Evolutionary conservation across 768 basidiomycete species (phyloP), one percentile per base, ranked within the genome.

Genomic region (Suillus alpinus): DNA sequence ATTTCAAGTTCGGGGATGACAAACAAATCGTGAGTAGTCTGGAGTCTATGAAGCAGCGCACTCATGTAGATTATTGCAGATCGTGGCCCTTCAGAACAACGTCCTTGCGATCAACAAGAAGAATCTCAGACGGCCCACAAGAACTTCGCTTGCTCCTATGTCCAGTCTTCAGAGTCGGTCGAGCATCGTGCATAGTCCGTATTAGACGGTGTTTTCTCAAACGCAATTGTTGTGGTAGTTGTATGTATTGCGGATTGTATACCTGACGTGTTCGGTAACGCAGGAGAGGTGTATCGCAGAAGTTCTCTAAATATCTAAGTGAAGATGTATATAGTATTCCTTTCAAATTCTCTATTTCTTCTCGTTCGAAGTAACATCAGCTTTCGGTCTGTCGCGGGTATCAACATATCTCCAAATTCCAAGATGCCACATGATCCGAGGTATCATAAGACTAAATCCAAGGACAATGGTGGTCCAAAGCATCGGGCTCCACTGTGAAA

Each of bases 1-100:
- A 90, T 76, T 99, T 99, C 86, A 92, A 89, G 76, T 98, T 95
- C 70, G 96, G 95, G 14, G 93, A 96, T 68, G 95, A 98, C 76
- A 92, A 94, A 69, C 89, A 98, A 71, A 98, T 99, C 71, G 94
- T 94, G 67, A 69, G 91, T 40, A 18, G 29, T 57, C 50, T n/a
- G 7, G 14, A 1, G 23, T 44, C 4, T 20, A 12, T 44, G 26
- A 9, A n/a, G 36, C 18, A 14, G 23, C 51, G 55, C 12, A 37
- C 36, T 50, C 51, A 31, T 23, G 32, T 61, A 65, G 60, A 63
- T n/a, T 49, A 31, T 55, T 56, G n/a, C 69, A 95, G 93, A 92
- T 99, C 68, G 96, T 98, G 59, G 96, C 97, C 6, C 77, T 98
- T 63, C 87, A 92, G 72, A 93, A 98, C 75, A 89, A 99, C 68